Conservation (phyloP, 2,329 filamentous ascomycete species). For the Fusarium nematophilum region DNA sequence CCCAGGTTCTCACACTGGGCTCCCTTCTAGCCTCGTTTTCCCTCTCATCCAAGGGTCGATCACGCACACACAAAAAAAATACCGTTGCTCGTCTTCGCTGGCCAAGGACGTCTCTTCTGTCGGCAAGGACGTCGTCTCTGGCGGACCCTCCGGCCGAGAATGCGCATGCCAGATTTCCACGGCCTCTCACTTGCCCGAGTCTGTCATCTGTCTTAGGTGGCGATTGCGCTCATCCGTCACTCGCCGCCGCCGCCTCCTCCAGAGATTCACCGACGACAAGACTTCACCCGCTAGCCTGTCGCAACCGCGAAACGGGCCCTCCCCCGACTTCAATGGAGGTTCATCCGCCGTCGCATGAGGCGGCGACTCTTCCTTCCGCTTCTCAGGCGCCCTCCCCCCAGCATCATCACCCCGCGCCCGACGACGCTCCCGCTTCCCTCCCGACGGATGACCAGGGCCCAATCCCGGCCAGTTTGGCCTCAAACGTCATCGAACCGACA, state of each 20-base stretch:
- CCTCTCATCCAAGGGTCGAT: conserved; percentile 14
- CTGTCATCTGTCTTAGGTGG: conserved; percentile 33
- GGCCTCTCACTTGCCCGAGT: conserved; percentile 15
- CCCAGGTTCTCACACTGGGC: conserved; percentile 13
- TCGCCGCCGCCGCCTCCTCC: conserved; percentile 19
- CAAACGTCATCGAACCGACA: conserved; percentile 35
- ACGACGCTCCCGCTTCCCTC: conserved; percentile 15
- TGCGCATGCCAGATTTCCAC: conserved; percentile 16
- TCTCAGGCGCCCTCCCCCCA: conserved; percentile 25
- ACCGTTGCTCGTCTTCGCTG: background rate
- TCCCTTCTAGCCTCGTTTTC: conserved; percentile 29
- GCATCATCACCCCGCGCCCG: conserved; percentile 11
- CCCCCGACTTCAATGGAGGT: conserved; percentile 38
- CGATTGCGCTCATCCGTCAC: conserved; percentile 33
- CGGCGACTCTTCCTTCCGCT: conserved; percentile 15
- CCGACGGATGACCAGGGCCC: conserved; percentile 26
- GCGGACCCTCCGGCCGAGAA: conserved; percentile 11
- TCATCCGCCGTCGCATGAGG: conserved; percentile 26
- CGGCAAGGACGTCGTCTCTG: background rate
- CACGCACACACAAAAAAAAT: conserved; percentile 12
- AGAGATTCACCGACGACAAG: conserved; percentile 14
- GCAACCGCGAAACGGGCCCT: conserved; percentile 31
- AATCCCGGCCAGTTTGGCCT: conserved; percentile 28
- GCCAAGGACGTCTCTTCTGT: conserved; percentile 3
- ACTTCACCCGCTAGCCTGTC: conserved; percentile 24